A percentile compares a stretch with the other conserved stretches of the same genome.
phyloP scores from a whole-genome alignment of 305 asterid genomes.

The Striga hermonthica region DNA sequence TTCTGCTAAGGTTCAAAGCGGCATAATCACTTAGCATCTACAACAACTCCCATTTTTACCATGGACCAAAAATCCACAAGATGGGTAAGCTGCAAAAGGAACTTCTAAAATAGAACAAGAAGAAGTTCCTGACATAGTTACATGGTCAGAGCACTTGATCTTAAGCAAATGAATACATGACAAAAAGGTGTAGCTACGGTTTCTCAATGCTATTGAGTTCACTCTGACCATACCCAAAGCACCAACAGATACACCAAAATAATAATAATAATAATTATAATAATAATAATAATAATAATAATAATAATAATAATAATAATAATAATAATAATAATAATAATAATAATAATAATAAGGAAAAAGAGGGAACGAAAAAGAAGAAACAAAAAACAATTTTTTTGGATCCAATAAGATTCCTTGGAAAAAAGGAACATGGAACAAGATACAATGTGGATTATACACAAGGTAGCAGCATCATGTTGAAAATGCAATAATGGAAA shows the following conservation, averaged over 20 bases:
- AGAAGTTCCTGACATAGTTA: neutral
- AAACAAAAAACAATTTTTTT: too few relatives aligned
- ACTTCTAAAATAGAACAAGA: neutral
- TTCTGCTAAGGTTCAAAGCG: constrained; percentile 6
- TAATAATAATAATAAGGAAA: too few relatives aligned
- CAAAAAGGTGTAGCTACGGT: neutral
- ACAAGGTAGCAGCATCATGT: neutral
- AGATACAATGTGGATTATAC: neutral
- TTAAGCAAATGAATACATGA: neutral
- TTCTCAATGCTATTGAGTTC: constrained; percentile 7
- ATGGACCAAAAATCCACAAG: neutral
- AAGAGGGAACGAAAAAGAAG: too few relatives aligned
- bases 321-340: too few relatives aligned
- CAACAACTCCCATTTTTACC: neutral
- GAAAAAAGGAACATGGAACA: constrained; percentile 6
- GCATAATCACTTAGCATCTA: constrained; percentile 17
- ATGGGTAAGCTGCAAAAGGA: neutral
- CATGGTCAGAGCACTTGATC: neutral
- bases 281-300: too few relatives aligned
- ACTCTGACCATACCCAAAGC: constrained; percentile 8
- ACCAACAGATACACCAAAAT: neutral
- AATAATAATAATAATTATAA: too few relatives aligned
- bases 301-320: too few relatives aligned
- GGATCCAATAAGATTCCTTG: too few relatives aligned
- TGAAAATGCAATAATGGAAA: neutral